Conservation (phyloP, 2,329 filamentous ascomycete species). For the Stachybotrys elegans region DNA sequence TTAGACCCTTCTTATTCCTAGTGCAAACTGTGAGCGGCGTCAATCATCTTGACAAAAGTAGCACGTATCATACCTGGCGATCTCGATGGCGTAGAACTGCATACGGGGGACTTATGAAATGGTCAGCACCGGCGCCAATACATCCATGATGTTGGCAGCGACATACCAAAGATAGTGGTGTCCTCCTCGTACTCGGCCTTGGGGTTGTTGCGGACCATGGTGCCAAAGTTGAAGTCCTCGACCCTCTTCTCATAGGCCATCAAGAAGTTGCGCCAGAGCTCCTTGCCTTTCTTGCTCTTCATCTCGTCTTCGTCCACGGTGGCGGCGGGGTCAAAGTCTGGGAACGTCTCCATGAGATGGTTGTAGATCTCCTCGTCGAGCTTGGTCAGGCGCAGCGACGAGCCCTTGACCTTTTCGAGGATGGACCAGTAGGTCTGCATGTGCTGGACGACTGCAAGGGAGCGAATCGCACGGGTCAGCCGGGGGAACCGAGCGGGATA, state of each 20-base stretch:
- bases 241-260: conserved; percentile 89
- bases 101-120: conserved; percentile 54
- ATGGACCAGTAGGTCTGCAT: conserved; percentile 97
- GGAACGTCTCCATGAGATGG: conserved; percentile 82
- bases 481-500: neutral
- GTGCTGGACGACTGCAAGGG: conserved; percentile 74
- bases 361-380: conserved; percentile 92
- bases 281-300: conserved; percentile 96
- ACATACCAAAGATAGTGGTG: conserved; percentile 83
- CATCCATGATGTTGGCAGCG: too few relatives aligned
- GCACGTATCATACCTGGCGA: conserved; percentile 30
- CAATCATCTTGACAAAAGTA: neutral
- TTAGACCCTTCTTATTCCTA: conserved; percentile 81
- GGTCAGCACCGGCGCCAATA: too few relatives aligned
- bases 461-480: too few relatives aligned
- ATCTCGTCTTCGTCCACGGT: conserved; percentile 88
- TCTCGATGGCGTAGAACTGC: conserved; percentile 52
- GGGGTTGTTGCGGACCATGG: conserved; percentile 75
- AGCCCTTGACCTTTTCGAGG: conserved; percentile 84
- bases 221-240: conserved; percentile 98
- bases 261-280: conserved; percentile 91
- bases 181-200: conserved; percentile 82
- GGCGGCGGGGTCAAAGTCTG: conserved; percentile 79
- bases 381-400: conserved; percentile 84
- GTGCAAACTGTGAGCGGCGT: conserved; percentile 13